Evolutionary conservation across 2,329 filamentous ascomycete species (phyloP).

Genomic region (Gaeumannomyces tritici): DNA sequence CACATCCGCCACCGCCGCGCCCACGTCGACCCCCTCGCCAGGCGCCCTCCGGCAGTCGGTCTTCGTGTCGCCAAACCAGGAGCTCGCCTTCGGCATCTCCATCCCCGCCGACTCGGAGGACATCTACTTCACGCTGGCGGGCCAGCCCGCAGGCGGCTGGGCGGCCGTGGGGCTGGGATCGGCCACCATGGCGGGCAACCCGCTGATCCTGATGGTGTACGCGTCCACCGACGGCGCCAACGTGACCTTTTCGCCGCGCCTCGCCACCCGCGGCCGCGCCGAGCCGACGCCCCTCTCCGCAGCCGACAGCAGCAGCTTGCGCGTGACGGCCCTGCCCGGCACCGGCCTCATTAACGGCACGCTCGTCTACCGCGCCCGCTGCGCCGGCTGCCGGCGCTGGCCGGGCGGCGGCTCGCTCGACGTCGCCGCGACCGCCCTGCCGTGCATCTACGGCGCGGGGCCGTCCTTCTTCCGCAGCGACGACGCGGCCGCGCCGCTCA

Average conservation of each 20-base stretch:
- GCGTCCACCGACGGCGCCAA: conserved; percentile 32
- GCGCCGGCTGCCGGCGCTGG: conserved; percentile 45
- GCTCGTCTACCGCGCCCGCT: conserved; percentile 39
- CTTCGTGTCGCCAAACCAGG: conserved; percentile 32
- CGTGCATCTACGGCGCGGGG: conserved; percentile 48
- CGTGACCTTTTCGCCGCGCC: conserved; percentile 46
- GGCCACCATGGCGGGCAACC: conserved; percentile 34
- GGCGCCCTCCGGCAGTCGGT: neutral
- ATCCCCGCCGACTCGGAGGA: conserved; percentile 36
- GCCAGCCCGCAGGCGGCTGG: conserved; percentile 36
- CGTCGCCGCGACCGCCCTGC: conserved; percentile 32
- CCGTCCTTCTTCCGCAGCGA: conserved; percentile 35
- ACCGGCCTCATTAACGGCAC: conserved; percentile 35
- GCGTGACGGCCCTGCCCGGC: conserved; percentile 33
- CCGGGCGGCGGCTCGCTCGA: conserved; percentile 38
- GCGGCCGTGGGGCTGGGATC: conserved; percentile 45
- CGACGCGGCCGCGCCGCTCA: conserved; percentile 30
- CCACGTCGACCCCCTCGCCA: neutral
- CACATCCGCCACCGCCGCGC: too few species aligned
- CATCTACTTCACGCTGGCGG: conserved; percentile 45
- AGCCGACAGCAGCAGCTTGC: conserved; percentile 18
- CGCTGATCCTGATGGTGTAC: conserved; percentile 48
- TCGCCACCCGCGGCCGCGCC: conserved; percentile 32
- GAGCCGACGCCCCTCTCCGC: conserved; percentile 39
- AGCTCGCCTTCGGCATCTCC: conserved; percentile 39